Evolutionary conservation across 2,329 filamentous ascomycete genomes (phyloP).

Genomic region (Ophiognomonia clavigignenti-juglandacearum): DNA sequence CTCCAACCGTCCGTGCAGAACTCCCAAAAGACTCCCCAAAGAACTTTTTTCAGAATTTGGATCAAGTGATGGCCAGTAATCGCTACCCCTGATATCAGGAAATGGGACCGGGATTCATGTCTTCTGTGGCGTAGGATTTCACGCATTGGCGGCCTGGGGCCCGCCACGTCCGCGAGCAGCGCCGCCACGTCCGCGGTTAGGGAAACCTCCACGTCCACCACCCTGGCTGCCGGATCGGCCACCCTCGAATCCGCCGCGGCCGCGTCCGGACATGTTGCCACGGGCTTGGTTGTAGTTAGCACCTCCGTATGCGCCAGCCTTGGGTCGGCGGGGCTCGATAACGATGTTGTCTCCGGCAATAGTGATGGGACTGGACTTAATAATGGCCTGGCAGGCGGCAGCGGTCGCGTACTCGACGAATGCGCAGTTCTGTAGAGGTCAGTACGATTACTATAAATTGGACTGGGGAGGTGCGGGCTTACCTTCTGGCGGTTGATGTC

Average conservation of each 20-base stretch:
- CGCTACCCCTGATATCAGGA: not conserved
- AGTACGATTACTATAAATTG: constrained; percentile 12
- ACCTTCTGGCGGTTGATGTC: constrained; percentile 84
- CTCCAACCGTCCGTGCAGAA: constrained; percentile 16
- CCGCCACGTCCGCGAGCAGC: constrained; percentile 60
- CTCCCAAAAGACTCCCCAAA: constrained; percentile 16
- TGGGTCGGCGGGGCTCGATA: constrained; percentile 84
- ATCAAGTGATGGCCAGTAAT: constrained; percentile 4
- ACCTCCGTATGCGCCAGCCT: constrained; percentile 65
- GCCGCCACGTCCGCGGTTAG: constrained; percentile 55
- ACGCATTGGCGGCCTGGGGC: constrained; percentile 48
- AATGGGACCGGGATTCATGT: not conserved
- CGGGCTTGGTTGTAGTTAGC: constrained; percentile 61
- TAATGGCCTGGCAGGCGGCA: constrained; percentile 77
- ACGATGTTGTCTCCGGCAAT: constrained; percentile 78
- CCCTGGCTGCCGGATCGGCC: constrained; percentile 56
- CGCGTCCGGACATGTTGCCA: constrained; percentile 56
- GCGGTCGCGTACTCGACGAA: constrained; percentile 88
- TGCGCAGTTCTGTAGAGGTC: constrained; percentile 72
- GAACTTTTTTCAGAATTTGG: constrained; percentile 13
- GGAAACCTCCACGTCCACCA: constrained; percentile 63
- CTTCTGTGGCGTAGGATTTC: constrained; percentile 17
- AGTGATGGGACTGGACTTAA: constrained; percentile 77
- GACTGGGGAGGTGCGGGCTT: constrained; percentile 20
- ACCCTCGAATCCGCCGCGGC: constrained; percentile 61